Conservation (phyloP, 73 alveolate species). For the Uronychia setigera region DNA sequence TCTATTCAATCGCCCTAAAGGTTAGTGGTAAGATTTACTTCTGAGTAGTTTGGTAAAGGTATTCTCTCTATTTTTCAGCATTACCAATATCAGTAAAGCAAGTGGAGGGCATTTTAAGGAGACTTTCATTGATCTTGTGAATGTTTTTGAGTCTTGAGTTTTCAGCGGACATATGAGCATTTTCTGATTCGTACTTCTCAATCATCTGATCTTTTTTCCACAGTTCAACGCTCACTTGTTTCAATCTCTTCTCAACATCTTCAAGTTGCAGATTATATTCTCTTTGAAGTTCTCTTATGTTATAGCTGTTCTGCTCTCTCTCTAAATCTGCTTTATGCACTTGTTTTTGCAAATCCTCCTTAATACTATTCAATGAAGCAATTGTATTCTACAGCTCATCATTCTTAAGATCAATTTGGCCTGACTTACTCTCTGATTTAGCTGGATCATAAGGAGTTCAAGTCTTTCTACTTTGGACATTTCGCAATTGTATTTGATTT, state of each 20-base stretch:
- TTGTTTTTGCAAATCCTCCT: slow-evolving; percentile 3
- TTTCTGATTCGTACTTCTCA: slow-evolving; percentile 5
- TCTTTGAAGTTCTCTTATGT: slow-evolving; percentile 7
- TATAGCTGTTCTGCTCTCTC: not conserved
- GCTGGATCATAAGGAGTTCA: not conserved
- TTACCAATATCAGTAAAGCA: slow-evolving; percentile 18
- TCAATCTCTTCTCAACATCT: slow-evolving; percentile 9
- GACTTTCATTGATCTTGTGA: slow-evolving; percentile 11
- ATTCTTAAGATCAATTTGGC: not conserved
- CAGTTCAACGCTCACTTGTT: not conserved
- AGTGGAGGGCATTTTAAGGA: slow-evolving; percentile 9
- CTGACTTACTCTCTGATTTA: slow-evolving; percentile 4
- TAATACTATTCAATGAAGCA: not conserved
- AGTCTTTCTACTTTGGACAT: not conserved
- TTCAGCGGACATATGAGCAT: slow-evolving; percentile 14
- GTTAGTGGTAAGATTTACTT: slow-evolving; percentile 9
- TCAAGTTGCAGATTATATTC: slow-evolving; percentile 6
- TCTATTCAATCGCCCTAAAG: not conserved
- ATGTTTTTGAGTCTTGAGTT: slow-evolving; percentile 11
- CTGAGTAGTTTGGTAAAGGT: not conserved
- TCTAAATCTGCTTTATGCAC: slow-evolving; percentile 2
- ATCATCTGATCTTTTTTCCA: slow-evolving; percentile 18
- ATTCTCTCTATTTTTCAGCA: slow-evolving; percentile 19
- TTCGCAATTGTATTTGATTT: not conserved
- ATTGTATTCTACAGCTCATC: slow-evolving; percentile 7